A percentile compares a stretch with the other conserved stretches of the same genome.
These are phyloP conservation scores for Coemansia javaensis DNA, from an alignment of 192 early-diverging fungal species.

Conservation along the genomic window DNA sequence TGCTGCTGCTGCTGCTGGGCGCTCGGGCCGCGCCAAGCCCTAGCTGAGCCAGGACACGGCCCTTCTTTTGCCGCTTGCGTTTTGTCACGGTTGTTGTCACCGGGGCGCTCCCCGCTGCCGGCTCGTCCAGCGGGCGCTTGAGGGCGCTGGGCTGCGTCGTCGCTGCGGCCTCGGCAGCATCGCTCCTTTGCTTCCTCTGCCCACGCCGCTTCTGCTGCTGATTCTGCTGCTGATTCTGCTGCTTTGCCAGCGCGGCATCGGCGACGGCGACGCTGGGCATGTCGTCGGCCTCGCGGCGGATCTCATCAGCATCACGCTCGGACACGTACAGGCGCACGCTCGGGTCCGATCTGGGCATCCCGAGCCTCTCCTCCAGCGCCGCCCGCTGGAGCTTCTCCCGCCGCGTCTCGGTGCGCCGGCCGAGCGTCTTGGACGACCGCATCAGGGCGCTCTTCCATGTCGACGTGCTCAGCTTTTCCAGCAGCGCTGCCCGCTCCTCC, in stretches of 20 bases:
- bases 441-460: constrained; percentile 66
- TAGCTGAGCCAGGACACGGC: constrained; percentile 36
- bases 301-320: constrained; percentile 47
- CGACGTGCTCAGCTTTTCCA: constrained; percentile 61
- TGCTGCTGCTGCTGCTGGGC: constrained; percentile 1
- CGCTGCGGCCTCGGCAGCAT: neutral
- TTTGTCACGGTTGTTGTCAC: constrained; percentile 38
- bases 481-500: constrained; percentile 60
- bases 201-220: neutral
- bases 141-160: neutral
- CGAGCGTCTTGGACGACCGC: constrained; percentile 66
- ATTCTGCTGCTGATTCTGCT: constrained; percentile 2
- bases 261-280: neutral
- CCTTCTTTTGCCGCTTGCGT: constrained; percentile 54
- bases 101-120: constrained; percentile 31
- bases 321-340: constrained; percentile 56
- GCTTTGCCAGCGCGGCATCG: neutral
- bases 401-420: constrained; percentile 59
- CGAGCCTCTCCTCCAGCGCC: constrained; percentile 60
- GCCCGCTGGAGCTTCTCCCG: constrained; percentile 65
- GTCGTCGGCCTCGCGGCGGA: constrained; percentile 11
- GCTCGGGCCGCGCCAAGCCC: constrained; percentile 16
- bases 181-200: too few species aligned
- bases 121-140: constrained; percentile 16
- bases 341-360: constrained; percentile 56